Percentiles rank a stretch among this genome's conserved stretches.
Evolutionary conservation across 2,329 filamentous ascomycete genomes (phyloP).

Genomic region (Aspergillus glaucus): DNA sequence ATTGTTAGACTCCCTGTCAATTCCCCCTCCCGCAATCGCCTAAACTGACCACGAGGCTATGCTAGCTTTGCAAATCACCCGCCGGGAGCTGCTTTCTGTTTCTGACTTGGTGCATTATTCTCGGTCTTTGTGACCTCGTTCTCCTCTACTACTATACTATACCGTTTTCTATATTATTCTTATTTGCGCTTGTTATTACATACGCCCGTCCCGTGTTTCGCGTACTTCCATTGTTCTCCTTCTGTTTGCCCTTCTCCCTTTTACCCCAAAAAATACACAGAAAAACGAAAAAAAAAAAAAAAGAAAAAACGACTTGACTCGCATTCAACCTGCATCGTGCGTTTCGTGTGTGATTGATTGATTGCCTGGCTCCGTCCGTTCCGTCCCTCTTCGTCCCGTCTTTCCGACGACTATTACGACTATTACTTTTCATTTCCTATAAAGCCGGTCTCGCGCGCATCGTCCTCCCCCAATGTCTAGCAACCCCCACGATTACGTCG

Average conservation of each 20-base stretch:
- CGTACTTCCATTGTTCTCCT: background rate
- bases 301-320: slow-evolving; percentile 12
- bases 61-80: slow-evolving; percentile 28
- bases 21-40: slow-evolving; percentile 10
- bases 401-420: slow-evolving; percentile 9
- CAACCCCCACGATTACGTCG: slow-evolving; percentile 35
- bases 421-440: slow-evolving; percentile 1
- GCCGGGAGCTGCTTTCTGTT: slow-evolving; percentile 19
- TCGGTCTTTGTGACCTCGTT: slow-evolving; percentile 6
- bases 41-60: slow-evolving; percentile 25
- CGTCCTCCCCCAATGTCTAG: slow-evolving; percentile 31
- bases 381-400: slow-evolving; percentile 16
- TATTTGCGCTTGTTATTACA: background rate
- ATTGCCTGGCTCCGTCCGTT: slow-evolving; percentile 12
- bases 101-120: slow-evolving; percentile 20
- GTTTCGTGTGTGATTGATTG: slow-evolving; percentile 6
- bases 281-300: too few species aligned
- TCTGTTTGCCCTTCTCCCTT: slow-evolving; percentile 7
- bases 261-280: background rate
- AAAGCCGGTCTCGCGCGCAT: slow-evolving; percentile 5
- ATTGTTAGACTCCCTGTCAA: slow-evolving; percentile 9
- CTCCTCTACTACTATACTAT: background rate
- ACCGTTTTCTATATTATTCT: background rate
- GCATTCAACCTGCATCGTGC: slow-evolving; percentile 23
- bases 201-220: background rate